Evolutionary conservation across 2,329 filamentous ascomycete species (phyloP), one percentile per base, ranked within the genome.

Genomic region (Mycocentrospora acerina): DNA sequence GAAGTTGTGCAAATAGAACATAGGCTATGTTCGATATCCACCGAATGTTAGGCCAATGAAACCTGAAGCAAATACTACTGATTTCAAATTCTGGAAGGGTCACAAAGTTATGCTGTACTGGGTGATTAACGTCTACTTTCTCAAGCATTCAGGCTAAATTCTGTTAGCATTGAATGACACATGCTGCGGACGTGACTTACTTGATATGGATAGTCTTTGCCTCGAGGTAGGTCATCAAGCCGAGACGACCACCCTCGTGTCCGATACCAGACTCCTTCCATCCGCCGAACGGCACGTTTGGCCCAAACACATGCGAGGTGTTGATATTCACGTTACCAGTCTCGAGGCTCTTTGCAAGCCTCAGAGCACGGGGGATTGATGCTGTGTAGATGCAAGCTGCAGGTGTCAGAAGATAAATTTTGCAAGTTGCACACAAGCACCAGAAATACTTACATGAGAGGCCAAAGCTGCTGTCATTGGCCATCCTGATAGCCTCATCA

Each of bases 261-360:
- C 64, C 64, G n/a, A 61, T 25, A 2, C 64, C 64, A 13, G 45
- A 55, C 44, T 63, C 51, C 48, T 67, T 67, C 11, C 18, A 44
- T 7, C 64, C 64, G 4, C 64, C 64, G 39, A 67, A 67, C 0
- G 64, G 59, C 13, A 46, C 41, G 3, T 55, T 41, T 3, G 39
- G 14, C 12, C 32, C 34, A 15, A 58, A 50, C 2, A 40, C 32
- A 11, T 53, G 49, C 7, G 48, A 48, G 1, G 52, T 46, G 29
- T 66, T 67, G 37, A 66, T 59, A 19, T 55, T 59, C 4, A 67
- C 60, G 18, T 51, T 59, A 7, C 64, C 64, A 8, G 61, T 51
- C 17, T 67, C 57, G 18, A 67, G 38, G 31, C 57, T 44, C 24
- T 44, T 51, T 0, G 63, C 57, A 22, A 67, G 37, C 3, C 60